Evolutionary conservation across 768 basidiomycete genomes (phyloP), one percentile per base, ranked within the genome.

Genomic region (Cystoderma amianthinum): DNA sequence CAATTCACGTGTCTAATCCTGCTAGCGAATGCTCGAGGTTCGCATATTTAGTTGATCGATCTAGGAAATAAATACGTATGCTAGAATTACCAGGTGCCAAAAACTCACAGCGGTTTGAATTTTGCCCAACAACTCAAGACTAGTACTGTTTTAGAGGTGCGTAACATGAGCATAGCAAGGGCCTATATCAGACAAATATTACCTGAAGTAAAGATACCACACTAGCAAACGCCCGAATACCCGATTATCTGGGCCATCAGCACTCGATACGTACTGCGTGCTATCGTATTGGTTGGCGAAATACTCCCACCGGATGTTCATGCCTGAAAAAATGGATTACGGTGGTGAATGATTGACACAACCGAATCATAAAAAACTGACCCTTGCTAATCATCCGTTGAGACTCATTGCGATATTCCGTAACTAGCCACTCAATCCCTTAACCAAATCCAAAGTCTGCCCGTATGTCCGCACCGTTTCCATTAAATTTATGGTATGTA

Each of bases 401-500:
- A 1, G 85, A 82, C 49, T 94, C 89, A 54, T 90, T 91, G 48
- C 93, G 76, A 56, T 93, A 93, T 63, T 95, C 92, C 13, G 94
- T 94, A 2, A 97, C 85, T 30, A 99, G 71, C 76, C 90, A 90
- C 58, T 92, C 89, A 51, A 97, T 93, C 2, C 83, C 91, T 60
- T 85, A 51, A 98, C 84, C 52, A 97, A 64, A 58, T 92, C 90
- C 58, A 96, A 65, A 1, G 91, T 96, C 67, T 99, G 96, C 15
- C 87, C 86, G 62, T 99, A 98, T 21, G 92, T 97, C 58, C 94
- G 71, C n/a, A 98, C 92, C 0, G 93, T 95, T 70, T 99, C 96
- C 95, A 98, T 98, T 61, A 92, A 62, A 54, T 88, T 92, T 49
- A 98, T 95, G 2, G 96, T 96, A 68, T 97, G 93, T 0, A 94